These are phyloP conservation scores for Solanum rostratum DNA, from an alignment of 257 asterid species.

Conservation along the genomic window DNA sequence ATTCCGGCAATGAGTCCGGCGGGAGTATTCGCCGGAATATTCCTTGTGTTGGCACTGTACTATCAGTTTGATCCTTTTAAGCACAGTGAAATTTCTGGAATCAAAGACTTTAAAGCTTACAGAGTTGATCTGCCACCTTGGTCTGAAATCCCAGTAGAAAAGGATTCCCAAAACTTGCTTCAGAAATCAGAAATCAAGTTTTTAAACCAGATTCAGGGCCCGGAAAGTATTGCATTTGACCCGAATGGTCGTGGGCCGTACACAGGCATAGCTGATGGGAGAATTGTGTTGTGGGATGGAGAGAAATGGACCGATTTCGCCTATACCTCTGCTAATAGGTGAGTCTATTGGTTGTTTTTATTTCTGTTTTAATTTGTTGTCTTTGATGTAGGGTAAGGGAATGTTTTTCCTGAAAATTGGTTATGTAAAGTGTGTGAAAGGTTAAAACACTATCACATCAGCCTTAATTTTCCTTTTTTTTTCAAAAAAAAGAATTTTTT, in stretches of 20 bases:
- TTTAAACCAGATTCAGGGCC: constrained; percentile 66
- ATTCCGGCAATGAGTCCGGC: constrained; percentile 27
- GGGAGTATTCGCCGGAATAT: constrained; percentile 32
- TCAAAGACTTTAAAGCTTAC: constrained; percentile 62
- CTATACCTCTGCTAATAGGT: constrained; percentile 83
- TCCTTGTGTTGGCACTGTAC: constrained; percentile 53
- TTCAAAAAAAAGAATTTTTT: too few relatives aligned
- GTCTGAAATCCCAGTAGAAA: constrained; percentile 47
- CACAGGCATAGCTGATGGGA: constrained; percentile 88
- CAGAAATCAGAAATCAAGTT: constrained; percentile 82
- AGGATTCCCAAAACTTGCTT: constrained; percentile 50
- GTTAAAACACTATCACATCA: too few relatives aligned
- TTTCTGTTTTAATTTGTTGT: neutral
- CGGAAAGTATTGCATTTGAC: constrained; percentile 87
- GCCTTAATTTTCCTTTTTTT: too few relatives aligned
- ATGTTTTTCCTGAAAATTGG: too few relatives aligned
- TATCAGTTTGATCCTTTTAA: constrained; percentile 78
- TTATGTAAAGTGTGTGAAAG: too few relatives aligned
- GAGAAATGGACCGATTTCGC: constrained; percentile 69
- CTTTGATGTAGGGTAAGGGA: too few relatives aligned
- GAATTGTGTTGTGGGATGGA: constrained; percentile 84
- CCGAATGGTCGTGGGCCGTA: constrained; percentile 86
- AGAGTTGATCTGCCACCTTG: constrained; percentile 55
- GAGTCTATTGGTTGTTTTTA: neutral
- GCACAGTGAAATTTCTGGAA: constrained; percentile 50